Evolutionary conservation across 257 asterid species (phyloP), one percentile per base, ranked within the genome.

Genomic region (Linderniella brevidens): DNA sequence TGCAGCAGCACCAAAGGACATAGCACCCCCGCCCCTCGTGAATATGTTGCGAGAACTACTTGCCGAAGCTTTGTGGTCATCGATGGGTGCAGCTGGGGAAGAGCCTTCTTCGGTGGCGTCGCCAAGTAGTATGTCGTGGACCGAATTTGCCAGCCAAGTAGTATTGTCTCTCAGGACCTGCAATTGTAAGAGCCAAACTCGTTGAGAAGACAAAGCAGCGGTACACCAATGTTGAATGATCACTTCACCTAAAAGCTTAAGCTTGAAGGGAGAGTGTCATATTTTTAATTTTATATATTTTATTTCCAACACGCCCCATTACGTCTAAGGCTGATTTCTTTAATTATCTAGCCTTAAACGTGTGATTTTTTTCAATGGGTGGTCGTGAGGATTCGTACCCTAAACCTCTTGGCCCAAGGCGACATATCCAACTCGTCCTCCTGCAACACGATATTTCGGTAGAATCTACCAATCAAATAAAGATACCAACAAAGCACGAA

Each of bases 1-100:
- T 17, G 99, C 90, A 59, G 94, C 96, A 53, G 98, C 99, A 38
- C 96, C 96, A 71, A 85, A 90, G 52, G 96, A 79, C 93, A 86
- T 77, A 56, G 92, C 92, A 57, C 95, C n/a, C n/a, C n/a, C 32
- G 32, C 32, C 93, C 69, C 96, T 79, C 17, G 94, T 25, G 32
- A 6, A 83, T 70, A 76, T 74, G 75, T 82, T 77, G 74, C 92
- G 66, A 38, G 98, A 84, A 70, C 90, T 86, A 59, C 77, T 68
- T 11, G 72, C 58, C 8, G 73, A 79, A 56, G 75, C 76, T 58
- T 61, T 68, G 56, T 70, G 92, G 55, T 65, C 74, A 53, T 80
- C 87, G 62, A 56, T 62, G n/a, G 86, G 58, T 39, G 61, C 54
- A 45, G 73, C 64, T 39, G 63, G 32, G 32, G 32, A 73, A 19